phyloP scores from a whole-genome alignment of 129 eudicot genomes.

The Erigeron canadensis region DNA sequence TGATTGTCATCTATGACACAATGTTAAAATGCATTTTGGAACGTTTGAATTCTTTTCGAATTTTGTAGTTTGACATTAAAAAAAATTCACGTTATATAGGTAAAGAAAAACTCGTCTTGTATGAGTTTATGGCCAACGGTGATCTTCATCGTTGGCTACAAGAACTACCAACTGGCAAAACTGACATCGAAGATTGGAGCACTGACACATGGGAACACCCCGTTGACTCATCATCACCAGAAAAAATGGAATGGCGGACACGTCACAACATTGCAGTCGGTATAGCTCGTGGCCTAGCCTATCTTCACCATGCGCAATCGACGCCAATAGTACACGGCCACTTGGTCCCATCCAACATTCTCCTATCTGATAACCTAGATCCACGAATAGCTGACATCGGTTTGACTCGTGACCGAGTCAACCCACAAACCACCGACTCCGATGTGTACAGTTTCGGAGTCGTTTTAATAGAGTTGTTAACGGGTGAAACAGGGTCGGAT shows the following conservation, averaged over 20 bases:
- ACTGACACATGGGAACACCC: conserved; percentile 87
- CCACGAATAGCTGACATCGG: conserved; percentile 78
- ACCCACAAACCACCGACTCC: conserved; percentile 46
- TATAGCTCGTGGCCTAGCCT: conserved; percentile 94
- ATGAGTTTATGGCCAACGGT: conserved; percentile 87
- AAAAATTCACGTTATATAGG: conserved; percentile 34
- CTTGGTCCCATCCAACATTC: conserved; percentile 69
- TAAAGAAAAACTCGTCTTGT: conserved; percentile 74
- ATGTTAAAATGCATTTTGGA: background rate
- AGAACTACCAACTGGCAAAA: conserved; percentile 76
- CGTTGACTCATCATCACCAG: conserved; percentile 40
- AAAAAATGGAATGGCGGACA: conserved; percentile 73
- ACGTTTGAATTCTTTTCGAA: background rate
- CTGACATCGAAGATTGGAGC: conserved; percentile 91
- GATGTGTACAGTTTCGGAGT: conserved; percentile 78
- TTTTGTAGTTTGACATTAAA: too few relatives aligned
- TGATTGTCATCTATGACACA: background rate
- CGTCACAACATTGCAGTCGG: conserved; percentile 96
- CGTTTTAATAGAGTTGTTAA: conserved; percentile 62
- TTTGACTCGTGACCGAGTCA: conserved; percentile 39
- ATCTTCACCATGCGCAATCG: conserved; percentile 90
- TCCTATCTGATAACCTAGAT: conserved; percentile 64
- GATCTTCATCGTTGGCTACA: conserved; percentile 95
- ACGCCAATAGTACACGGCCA: conserved; percentile 85
- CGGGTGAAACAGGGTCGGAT: conserved; percentile 47